Conservation (phyloP, 345 rosid species). For the Syzygium aqueum region DNA sequence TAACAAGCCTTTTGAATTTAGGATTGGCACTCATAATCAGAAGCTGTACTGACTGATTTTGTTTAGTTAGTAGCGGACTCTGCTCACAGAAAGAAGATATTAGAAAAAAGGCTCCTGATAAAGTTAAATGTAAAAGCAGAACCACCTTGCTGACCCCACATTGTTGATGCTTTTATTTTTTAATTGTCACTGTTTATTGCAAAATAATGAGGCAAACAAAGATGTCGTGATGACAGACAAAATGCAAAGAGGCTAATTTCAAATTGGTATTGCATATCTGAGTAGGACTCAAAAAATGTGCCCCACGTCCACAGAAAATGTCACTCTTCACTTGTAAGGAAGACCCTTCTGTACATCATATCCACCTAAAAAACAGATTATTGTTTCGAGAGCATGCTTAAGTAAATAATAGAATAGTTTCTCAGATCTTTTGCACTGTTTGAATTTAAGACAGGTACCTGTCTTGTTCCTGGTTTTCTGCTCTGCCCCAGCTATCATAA, state of each 20-base stretch:
- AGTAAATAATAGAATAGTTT: not conserved
- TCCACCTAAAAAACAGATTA: not conserved
- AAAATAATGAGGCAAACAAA: not conserved
- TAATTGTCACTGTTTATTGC: not conserved
- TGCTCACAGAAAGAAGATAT: not conserved
- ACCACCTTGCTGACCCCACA: not conserved
- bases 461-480: conserved; percentile 3
- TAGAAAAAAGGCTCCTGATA: not conserved
- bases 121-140: not conserved
- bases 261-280: not conserved
- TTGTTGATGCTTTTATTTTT: not conserved
- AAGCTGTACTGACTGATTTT: not conserved
- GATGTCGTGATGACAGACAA: not conserved
- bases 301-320: not conserved
- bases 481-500: not conserved
- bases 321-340: not conserved
- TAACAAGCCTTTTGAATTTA: not conserved
- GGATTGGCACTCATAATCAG: not conserved
- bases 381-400: not conserved
- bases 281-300: not conserved
- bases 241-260: not conserved
- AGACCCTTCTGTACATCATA: not conserved
- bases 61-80: not conserved
- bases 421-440: not conserved
- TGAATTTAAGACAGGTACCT: not conserved